These are phyloP conservation scores for Fusarium chlamydosporum DNA, from an alignment of 2,329 filamentous ascomycete species.

Conservation along the genomic window DNA sequence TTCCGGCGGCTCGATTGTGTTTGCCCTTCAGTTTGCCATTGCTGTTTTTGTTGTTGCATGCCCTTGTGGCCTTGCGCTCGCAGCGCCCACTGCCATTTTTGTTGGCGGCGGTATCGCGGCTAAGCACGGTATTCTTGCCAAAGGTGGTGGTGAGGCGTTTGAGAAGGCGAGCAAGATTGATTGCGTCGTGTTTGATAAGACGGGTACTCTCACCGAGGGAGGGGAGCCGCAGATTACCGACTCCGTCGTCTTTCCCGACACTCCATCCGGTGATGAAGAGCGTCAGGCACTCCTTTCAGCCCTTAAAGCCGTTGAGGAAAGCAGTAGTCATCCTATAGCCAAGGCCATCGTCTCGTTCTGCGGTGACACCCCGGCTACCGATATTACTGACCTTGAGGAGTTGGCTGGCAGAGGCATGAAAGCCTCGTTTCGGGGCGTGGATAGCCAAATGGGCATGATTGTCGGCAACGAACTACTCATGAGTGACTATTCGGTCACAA, in stretches of 20 bases:
- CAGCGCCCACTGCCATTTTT: constrained; percentile 88
- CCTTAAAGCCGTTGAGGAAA: constrained; percentile 74
- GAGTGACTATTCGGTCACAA: constrained; percentile 60
- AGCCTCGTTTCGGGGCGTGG: constrained; percentile 58
- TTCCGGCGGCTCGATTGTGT: constrained; percentile 76
- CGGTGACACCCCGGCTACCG: constrained; percentile 53
- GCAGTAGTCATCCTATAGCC: constrained; percentile 81
- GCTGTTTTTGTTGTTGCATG: constrained; percentile 90
- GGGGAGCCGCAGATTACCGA: constrained; percentile 79
- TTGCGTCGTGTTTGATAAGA: constrained; percentile 90
- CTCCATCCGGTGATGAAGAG: constrained; percentile 39
- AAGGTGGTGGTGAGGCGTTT: constrained; percentile 87
- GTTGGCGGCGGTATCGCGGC: constrained; percentile 86
- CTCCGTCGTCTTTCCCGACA: constrained; percentile 58
- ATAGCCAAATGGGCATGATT: constrained; percentile 62
- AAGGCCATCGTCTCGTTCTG: constrained; percentile 78
- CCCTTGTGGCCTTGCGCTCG: constrained; percentile 85
- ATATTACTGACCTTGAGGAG: constrained; percentile 69
- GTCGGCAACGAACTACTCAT: constrained; percentile 83
- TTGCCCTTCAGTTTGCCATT: constrained; percentile 86
- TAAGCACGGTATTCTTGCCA: constrained; percentile 83
- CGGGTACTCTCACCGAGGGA: constrained; percentile 82
- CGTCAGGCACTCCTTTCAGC: constrained; percentile 63
- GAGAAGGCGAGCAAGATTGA: constrained; percentile 85
- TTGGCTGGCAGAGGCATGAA: constrained; percentile 79